Evolutionary conservation across 2,329 filamentous ascomycete genomes (phyloP).

Genomic region (Chaetothyriales sp.): DNA sequence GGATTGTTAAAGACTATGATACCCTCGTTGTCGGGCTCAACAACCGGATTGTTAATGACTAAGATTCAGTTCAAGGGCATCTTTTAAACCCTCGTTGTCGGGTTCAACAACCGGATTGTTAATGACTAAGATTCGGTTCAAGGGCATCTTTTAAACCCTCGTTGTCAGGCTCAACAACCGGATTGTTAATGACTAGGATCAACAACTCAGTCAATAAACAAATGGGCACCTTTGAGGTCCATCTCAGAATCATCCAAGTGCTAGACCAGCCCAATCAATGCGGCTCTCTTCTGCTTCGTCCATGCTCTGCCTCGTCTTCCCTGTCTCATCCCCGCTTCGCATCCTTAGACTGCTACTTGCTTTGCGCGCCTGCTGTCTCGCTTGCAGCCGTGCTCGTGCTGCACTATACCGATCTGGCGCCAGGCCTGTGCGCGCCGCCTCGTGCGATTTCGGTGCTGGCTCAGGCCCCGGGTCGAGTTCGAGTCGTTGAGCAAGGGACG

Average conservation of each 20-base stretch:
- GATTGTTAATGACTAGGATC: too few species aligned
- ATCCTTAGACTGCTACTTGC: slow-evolving; percentile 2
- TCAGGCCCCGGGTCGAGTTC: neutral
- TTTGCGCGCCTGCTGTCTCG: slow-evolving; percentile 7
- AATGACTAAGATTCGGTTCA: too few species aligned
- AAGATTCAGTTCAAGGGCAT: too few species aligned
- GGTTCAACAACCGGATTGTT: too few species aligned
- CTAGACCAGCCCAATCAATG: slow-evolving; percentile 13
- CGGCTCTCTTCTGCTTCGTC: slow-evolving; percentile 9
- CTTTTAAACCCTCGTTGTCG: too few species aligned
- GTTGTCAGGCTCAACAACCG: too few species aligned
- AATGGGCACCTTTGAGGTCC: neutral
- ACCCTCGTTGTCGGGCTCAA: too few species aligned
- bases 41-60: too few species aligned
- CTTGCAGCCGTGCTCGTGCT: slow-evolving; percentile 10
- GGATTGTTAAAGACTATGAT: too few species aligned
- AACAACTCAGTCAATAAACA: neutral
- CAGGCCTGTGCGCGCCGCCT: slow-evolving; percentile 2
- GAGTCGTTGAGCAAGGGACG: neutral
- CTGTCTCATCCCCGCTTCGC: neutral
- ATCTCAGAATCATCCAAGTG: neutral
- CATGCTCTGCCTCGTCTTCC: neutral
- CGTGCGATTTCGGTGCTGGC: neutral
- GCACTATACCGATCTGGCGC: slow-evolving; percentile 9
- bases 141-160: too few species aligned